Evolutionary conservation across 2,329 filamentous ascomycete genomes (phyloP), one percentile per base, ranked within the genome.

Genomic region (Colletotrichum lupini): DNA sequence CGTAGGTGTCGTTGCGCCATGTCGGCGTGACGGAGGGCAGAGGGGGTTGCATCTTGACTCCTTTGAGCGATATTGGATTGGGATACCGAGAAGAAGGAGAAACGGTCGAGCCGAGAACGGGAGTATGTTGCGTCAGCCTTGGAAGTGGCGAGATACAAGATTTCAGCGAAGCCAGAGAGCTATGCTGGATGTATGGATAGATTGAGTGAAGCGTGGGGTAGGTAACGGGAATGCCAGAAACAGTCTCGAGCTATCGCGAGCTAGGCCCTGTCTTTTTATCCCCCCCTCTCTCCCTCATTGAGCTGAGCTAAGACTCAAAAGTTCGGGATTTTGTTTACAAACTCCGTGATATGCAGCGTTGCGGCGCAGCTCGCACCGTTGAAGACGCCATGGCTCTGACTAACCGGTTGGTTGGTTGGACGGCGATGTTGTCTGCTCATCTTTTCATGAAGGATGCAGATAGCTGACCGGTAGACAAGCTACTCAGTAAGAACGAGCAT

Each of bases 1-100:
- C 76, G 72, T 87, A 87, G 0, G 82, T 76, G n/a, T 76, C 74
- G 0, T 72, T 79, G 75, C 85, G 83, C 70, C 70, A 73, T 16
- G 67, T 73, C 6, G 70, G 67, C 59, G 70, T 73, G 55, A 62
- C 30, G 77, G 67, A 46, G 78, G 79, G 56, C 60, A 73, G 70
- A 70, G 70, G 70, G 55, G 70, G 70, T 61, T 73, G 70, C 70
- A 73, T 73, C 26, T 65, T 57, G 37, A 16, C 14, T 42, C 16
- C 19, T 42, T 42, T 42, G 30, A 12, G 56, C 16, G 19, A 24
- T 49, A 22, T 32, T 19, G 57, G 19, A 49, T n/a, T 49, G 19
- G 19, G 42, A 49, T 8, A 46, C 37, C 14, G 37, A 16, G 37
- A 42, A 42, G 16, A 42, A 42, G 37, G 37, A 42, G 37, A 42